Evolutionary conservation across 495 filamentous ascomycete genomes (phyloP).

Genomic region (Umbilicaria muhlenbergii): DNA sequence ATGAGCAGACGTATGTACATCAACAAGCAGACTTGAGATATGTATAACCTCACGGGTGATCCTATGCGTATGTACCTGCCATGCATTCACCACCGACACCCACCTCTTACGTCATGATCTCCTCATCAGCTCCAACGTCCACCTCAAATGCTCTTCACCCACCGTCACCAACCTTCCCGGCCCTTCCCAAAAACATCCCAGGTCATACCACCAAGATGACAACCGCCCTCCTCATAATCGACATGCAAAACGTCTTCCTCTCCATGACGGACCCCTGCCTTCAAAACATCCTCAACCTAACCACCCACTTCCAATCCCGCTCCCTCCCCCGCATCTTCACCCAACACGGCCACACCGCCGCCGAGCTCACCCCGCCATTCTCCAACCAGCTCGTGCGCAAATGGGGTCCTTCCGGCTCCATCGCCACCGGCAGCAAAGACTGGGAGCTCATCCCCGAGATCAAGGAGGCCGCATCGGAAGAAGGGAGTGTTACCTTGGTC

Average conservation of each 20-base stretch:
- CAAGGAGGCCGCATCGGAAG: conserved; percentile 1
- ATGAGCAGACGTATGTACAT: background rate
- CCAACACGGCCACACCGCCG: conserved; percentile 25
- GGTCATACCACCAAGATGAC: conserved; percentile 13
- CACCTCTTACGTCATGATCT: too few relatives aligned
- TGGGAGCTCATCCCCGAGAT: conserved; percentile 24
- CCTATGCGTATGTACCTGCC: conserved; percentile 15
- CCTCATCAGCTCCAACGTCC: too few relatives aligned
- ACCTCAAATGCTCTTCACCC: too few relatives aligned
- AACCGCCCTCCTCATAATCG: conserved; percentile 36
- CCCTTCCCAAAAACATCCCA: too few relatives aligned
- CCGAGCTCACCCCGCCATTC: conserved; percentile 19
- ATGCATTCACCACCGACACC: too few relatives aligned
- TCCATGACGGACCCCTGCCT: conserved; percentile 16
- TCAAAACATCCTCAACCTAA: conserved; percentile 18
- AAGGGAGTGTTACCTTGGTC: conserved; percentile 12
- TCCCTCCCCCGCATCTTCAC: conserved; percentile 22
- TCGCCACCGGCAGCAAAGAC: conserved; percentile 12
- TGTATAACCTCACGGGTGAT: conserved; percentile 1
- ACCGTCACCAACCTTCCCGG: too few relatives aligned
- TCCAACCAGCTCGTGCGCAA: conserved; percentile 27
- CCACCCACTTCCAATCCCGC: conserved; percentile 14
- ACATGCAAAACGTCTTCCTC: conserved; percentile 46
- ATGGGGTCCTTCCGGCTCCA: conserved; percentile 21
- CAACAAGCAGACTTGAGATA: background rate